Base-by-base conservation (phyloP, 2,329 filamentous ascomycete genomes). In the Lachnellula suecica region DNA sequence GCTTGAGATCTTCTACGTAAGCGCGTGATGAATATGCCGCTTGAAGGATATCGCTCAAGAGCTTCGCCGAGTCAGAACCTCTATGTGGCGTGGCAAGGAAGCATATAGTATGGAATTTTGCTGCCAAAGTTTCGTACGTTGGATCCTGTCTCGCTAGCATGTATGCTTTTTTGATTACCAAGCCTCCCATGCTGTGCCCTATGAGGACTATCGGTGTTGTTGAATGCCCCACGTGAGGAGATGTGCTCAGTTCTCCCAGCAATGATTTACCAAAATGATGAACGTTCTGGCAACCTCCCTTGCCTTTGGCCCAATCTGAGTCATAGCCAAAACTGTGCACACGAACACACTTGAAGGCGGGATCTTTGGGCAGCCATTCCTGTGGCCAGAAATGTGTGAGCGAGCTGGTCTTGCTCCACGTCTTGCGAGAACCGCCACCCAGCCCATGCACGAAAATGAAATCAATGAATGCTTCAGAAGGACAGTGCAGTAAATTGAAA, bases 181-280 rank as follows among this genome's bases (percentile, higher is more conserved):
- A 50, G 1, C 59, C 57, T 1, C 76, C 75, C 74, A 78, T 76
- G 34, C 70, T 73, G 54, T 79, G 75, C 2, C 63, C 72, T 11
- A 78, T 65, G 15, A 77, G 63, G 4, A 78, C 68, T 17, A 78
- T 70, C 2, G 66, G 66, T 8, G 65, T 65, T 53, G 63, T 45
- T 19, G 64, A 8, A 64, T 65, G 54, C 61, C 50, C 17, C n/a
- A 56, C 22, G 44, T 27, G 46, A 43, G 45, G 46, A 19, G 29
- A 27, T 23, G 41, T 63, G 20, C 59, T 58, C 51, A 71, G 60
- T 24, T 66, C 61, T 23, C 59, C 62, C 1, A 68, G 41, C 4
- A 72, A 46, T 2, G 61, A 51, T 43, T 64, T 60, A 1, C 64
- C 63, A 49, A 71, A 71, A 44, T 68, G 64, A 43, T 63, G 62